phyloP scores from a whole-genome alignment of 1,284 basidiomycete genomes.

The Jaminaea rosea region DNA sequence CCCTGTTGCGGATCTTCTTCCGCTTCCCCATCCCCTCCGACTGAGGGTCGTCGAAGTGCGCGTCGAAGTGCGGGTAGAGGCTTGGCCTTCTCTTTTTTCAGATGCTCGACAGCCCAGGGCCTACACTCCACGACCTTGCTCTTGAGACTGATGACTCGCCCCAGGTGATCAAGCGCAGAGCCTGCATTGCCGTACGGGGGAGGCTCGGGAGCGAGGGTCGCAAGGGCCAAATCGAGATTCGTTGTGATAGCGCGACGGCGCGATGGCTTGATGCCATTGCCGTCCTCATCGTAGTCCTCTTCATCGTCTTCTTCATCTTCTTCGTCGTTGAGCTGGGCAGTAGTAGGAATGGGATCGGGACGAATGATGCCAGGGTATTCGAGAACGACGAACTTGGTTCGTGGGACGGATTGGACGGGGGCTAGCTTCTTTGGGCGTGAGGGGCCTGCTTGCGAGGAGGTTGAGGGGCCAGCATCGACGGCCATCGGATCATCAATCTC shows the following conservation, averaged over 20 bases:
- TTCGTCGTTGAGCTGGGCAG: background rate
- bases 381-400: constrained; percentile 19
- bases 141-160: constrained; percentile 15
- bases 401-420: constrained; percentile 13
- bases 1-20: background rate
- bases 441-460: too few relatives aligned
- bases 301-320: background rate
- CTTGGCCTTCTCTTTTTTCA: background rate
- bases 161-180: constrained; percentile 24
- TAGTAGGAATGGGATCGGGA: too few relatives aligned
- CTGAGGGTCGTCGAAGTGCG: too few relatives aligned
- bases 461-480: too few relatives aligned
- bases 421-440: too few relatives aligned
- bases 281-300: background rate
- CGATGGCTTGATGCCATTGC: background rate
- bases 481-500: too few relatives aligned
- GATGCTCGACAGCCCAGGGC: constrained; percentile 9
- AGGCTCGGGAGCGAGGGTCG: constrained; percentile 19
- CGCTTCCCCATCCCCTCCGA: background rate
- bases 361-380: constrained; percentile 36
- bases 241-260: background rate
- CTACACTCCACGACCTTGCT: constrained; percentile 29
- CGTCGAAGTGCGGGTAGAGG: too few relatives aligned
- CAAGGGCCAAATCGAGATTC: constrained; percentile 27
- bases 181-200: constrained; percentile 12